Evolutionary conservation across 768 basidiomycete species (phyloP).

Genomic region (Psilocybe tampanensis): DNA sequence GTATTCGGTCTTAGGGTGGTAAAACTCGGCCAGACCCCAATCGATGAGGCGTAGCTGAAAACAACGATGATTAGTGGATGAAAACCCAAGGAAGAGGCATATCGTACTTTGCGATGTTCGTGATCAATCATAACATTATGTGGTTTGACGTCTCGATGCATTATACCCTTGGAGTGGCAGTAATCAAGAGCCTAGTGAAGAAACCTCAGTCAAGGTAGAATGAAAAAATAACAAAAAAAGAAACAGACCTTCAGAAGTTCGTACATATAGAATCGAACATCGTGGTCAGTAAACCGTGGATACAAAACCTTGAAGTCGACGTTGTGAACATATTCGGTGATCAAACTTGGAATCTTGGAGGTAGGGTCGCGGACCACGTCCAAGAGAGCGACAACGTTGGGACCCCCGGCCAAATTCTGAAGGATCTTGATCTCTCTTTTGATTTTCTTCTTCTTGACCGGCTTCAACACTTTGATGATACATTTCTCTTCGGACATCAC

Average conservation of each 20-base stretch:
- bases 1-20: constrained; percentile 96
- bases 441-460: constrained; percentile 99
- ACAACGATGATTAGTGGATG: background rate
- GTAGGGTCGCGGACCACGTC: constrained; percentile 96
- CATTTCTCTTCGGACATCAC: constrained; percentile 91
- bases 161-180: constrained; percentile 98
- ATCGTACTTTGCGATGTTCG: constrained; percentile 84
- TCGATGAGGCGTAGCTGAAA: constrained; percentile 90
- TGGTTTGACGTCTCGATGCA: constrained; percentile 98
- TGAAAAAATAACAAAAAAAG: background rate
- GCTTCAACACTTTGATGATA: constrained; percentile 98
- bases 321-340: constrained; percentile 98
- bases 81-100: constrained; percentile 4
- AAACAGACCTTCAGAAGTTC: constrained; percentile 84
- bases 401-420: constrained; percentile 94
- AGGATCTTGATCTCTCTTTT: constrained; percentile 99
- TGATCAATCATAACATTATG: constrained; percentile 99
- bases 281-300: constrained; percentile 92
- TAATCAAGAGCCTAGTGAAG: constrained; percentile 87
- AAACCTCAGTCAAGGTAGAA: constrained; percentile 18
- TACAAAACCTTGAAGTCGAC: constrained; percentile 97
- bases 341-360: constrained; percentile 95
- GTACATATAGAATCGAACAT: constrained; percentile 96
- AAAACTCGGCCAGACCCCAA: constrained; percentile 99
- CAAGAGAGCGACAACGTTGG: constrained; percentile 89